Base-by-base conservation (phyloP, 2,329 filamentous ascomycete species). In the Talaromyces albobiverticillius region DNA sequence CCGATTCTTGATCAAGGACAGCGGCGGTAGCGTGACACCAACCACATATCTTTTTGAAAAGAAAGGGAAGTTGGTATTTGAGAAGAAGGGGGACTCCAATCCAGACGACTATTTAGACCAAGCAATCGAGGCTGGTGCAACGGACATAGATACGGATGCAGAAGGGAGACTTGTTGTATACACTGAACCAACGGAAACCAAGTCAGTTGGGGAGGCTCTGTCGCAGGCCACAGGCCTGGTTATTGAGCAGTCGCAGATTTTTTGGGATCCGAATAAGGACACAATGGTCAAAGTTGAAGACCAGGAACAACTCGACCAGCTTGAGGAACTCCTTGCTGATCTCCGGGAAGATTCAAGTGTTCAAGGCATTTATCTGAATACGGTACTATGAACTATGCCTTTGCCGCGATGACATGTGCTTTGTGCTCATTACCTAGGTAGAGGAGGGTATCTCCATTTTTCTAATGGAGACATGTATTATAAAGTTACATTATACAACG, bases 41-140 rank as follows among this genome's bases (percentile, higher is more conserved):
- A 90, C 89, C 11, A 84, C 83, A 7, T 97, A 93, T 72, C 80
- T 95, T 64, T 99, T 99, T 69, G 82, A 89, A 53, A 88, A 88
- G 65, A 87, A 86, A 56, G 94, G 94, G 1, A 81, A 86, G 50
- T 80, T 91, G 25, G 77, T 86, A 3, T 86, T 96, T 64, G 83
- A 85, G 65, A 76, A 79, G 58, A 80, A 80, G 59, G 78, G 82
- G 1, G 76, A 69, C 1, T 59, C 81, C 11, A 77, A 76, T n/a
- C 80, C 83, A 5, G 83, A 94, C 48, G 86, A 91, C 36, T 82
- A 90, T 22, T 74, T 96, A 40, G 86, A 96, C 61, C 82, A 86
- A 51, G 90, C 89, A 5, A 84, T 97, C 48, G 92, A 96, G 66
- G 88, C 88, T 9, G 93, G 91, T 9, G 89, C 87, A 1, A 83